Conservation (phyloP, 352 stramenopile species). For the Blastocystis sp. region DNA sequence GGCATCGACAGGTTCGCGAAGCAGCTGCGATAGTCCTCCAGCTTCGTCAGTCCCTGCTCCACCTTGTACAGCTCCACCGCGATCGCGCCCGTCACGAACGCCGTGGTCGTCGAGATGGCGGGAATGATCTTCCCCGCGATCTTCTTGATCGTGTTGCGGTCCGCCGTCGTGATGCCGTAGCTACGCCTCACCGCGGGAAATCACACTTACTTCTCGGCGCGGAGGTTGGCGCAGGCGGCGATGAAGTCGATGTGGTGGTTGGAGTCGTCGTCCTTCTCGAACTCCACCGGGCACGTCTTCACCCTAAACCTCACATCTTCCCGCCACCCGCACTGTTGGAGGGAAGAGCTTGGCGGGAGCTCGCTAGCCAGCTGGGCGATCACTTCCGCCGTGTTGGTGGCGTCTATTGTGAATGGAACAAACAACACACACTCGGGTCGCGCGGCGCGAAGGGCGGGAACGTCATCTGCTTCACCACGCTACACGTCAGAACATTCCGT, state of each 20-base stretch:
- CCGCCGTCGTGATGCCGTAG: conserved; percentile 94
- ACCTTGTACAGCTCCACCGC: conserved; percentile 52
- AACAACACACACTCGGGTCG: not conserved
- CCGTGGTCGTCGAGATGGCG: conserved; percentile 98
- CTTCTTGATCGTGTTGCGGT: conserved; percentile 93
- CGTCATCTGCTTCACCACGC: conserved; percentile 1
- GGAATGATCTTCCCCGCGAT: conserved; percentile 99
- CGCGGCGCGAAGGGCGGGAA: conserved; percentile 33
- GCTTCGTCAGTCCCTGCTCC: not conserved
- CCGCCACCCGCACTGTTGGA: not conserved
- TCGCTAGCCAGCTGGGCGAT: not conserved
- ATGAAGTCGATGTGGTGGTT: conserved; percentile 93
- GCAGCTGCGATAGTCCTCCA: conserved; percentile 49
- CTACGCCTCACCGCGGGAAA: conserved; percentile 77
- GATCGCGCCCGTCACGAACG: conserved; percentile 86
- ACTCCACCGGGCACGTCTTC: conserved; percentile 76
- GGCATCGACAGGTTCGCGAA: conserved; percentile 60
- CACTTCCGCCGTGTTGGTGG: conserved; percentile 38
- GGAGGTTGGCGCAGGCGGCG: conserved; percentile 88
- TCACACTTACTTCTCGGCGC: conserved; percentile 73
- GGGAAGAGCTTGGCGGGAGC: not conserved
- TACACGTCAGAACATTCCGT: not conserved
- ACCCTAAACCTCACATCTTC: not conserved
- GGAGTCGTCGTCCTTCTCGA: conserved; percentile 95
- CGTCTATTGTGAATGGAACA: conserved; percentile 20